phyloP scores from a whole-genome alignment of 1,139 yeast species.

The Zygosaccharomyces pseudobailii region DNA sequence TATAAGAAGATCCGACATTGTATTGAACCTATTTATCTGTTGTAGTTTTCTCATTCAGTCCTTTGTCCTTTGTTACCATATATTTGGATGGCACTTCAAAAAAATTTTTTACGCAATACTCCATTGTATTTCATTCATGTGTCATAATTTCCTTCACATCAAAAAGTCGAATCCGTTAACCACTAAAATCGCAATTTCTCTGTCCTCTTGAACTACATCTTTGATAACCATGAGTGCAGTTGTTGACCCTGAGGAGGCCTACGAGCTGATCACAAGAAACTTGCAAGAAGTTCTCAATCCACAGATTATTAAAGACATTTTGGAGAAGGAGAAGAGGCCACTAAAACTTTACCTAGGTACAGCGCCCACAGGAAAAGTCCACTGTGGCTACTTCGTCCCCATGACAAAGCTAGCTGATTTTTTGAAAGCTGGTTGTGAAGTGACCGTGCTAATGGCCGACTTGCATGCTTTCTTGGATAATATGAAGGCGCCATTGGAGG shows the following conservation, averaged over 20 bases:
- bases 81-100: too few relatives aligned
- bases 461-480: constrained; percentile 95
- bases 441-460: constrained; percentile 90
- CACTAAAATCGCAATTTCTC: too few relatives aligned
- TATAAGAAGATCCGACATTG: too few relatives aligned
- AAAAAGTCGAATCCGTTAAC: too few relatives aligned
- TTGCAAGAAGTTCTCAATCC: constrained; percentile 89
- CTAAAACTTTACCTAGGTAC: constrained; percentile 93
- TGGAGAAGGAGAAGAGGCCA: constrained; percentile 78
- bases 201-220: background rate
- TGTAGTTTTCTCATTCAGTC: too few relatives aligned
- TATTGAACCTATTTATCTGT: too few relatives aligned
- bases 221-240: constrained; percentile 8
- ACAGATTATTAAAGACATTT: constrained; percentile 78
- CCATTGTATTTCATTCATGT: too few relatives aligned
- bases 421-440: constrained; percentile 93
- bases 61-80: too few relatives aligned
- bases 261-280: constrained; percentile 72
- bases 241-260: constrained; percentile 57
- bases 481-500: constrained; percentile 97
- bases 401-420: constrained; percentile 96
- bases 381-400: constrained; percentile 97
- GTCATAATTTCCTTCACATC: too few relatives aligned
- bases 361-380: constrained; percentile 96
- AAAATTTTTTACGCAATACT: too few relatives aligned